These are phyloP conservation scores for Dalechampia spathulata DNA, from an alignment of 441 rosid species.

Conservation along the genomic window DNA sequence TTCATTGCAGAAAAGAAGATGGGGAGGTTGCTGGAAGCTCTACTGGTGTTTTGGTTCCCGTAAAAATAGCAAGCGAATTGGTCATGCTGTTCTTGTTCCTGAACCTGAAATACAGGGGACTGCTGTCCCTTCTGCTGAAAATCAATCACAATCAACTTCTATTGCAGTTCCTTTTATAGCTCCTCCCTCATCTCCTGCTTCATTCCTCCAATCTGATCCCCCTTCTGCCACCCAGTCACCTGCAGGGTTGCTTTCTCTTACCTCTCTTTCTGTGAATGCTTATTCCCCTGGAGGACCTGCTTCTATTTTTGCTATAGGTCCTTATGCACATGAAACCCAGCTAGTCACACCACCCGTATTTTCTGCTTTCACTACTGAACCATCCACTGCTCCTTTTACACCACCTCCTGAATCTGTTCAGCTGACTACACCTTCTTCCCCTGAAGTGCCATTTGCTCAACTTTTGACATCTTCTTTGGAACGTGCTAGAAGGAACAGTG, in stretches of 20 bases:
- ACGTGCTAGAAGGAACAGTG: conserved; percentile 65
- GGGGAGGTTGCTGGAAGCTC: conserved; percentile 77
- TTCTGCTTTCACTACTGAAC: conserved; percentile 86
- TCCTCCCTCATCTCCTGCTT: conserved; percentile 98
- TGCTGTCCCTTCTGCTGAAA: conserved; percentile 35
- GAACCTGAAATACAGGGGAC: conserved; percentile 45
- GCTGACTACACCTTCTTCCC: conserved; percentile 81
- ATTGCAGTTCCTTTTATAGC: conserved; percentile 67
- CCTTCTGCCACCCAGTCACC: conserved; percentile 81
- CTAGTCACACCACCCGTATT: conserved; percentile 89
- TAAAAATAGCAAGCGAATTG: conserved; percentile 66
- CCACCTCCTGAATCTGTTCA: conserved; percentile 91
- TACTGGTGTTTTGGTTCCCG: conserved; percentile 80
- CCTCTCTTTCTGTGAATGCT: conserved; percentile 48
- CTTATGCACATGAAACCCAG: conserved; percentile 95
- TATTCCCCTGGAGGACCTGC: conserved; percentile 68
- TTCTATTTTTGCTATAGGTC: conserved; percentile 72
- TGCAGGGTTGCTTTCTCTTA: conserved; percentile 52
- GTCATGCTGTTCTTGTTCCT: conserved; percentile 73
- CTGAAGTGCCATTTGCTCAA: conserved; percentile 95
- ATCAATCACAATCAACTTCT: conserved; percentile 41
- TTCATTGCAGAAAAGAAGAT: conserved; percentile 63
- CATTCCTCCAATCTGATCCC: conserved; percentile 83
- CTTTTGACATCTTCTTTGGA: conserved; percentile 83
- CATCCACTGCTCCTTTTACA: conserved; percentile 89